These are phyloP conservation scores for Hyphopichia khmerensis DNA, from an alignment of 1,139 yeast genomes.

Conservation along the genomic window DNA sequence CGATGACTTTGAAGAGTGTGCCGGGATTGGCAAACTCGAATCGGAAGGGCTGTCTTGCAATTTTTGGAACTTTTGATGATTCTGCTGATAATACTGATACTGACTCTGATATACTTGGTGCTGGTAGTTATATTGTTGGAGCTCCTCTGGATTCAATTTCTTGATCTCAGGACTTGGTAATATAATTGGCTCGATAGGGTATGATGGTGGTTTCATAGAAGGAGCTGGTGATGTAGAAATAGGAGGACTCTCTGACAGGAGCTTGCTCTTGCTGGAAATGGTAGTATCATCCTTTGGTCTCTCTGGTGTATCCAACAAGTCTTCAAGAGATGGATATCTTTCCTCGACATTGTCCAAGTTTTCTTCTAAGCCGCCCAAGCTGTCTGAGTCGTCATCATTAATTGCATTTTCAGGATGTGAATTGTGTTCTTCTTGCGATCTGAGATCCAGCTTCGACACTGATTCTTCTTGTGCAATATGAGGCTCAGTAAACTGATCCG, in stretches of 20 bases:
- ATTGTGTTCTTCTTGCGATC: background rate
- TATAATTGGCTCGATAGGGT: constrained; percentile 19
- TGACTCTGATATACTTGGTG: constrained; percentile 19
- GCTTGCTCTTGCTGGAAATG: background rate
- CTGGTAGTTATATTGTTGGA: constrained; percentile 21
- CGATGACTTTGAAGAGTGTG: background rate
- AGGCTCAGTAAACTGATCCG: background rate
- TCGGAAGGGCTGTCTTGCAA: background rate
- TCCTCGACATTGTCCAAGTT: constrained; percentile 43
- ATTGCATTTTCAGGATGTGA: background rate
- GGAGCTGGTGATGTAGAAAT: background rate
- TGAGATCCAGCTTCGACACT: background rate
- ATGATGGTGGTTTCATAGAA: constrained; percentile 1
- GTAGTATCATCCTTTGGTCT: background rate
- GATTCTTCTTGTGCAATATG: background rate
- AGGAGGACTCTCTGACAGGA: background rate
- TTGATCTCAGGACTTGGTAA: constrained; percentile 15
- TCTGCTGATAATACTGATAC: constrained; percentile 12
- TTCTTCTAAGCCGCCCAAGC: constrained; percentile 26
- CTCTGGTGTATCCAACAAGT: constrained; percentile 19
- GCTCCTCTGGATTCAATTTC: constrained; percentile 20
- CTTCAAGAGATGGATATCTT: constrained; percentile 45
- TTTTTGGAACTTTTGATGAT: constrained; percentile 5
- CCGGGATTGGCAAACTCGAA: constrained; percentile 2
- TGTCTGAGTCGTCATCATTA: constrained; percentile 12